Percentiles rank a stretch among this genome's conserved stretches.
Conservation (phyloP, 768 basidiomycete species). For the Panus rudis region DNA sequence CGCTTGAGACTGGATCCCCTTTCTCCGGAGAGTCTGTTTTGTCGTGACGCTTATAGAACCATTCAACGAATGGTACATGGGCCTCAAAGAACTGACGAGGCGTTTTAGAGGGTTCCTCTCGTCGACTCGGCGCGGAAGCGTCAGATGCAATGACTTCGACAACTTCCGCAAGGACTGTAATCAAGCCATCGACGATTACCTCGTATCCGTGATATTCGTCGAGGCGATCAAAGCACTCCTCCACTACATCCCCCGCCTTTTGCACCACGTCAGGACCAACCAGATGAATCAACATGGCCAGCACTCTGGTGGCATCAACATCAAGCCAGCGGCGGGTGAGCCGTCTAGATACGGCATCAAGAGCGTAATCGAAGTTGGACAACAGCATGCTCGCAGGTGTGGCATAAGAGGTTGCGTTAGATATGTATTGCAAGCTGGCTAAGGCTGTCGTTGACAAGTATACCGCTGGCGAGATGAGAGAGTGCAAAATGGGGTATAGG, state of each 20-base stretch:
- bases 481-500: constrained; percentile 83
- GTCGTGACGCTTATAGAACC: constrained; percentile 50
- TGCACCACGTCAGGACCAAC: constrained; percentile 85
- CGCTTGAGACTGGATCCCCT: constrained; percentile 41
- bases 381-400: constrained; percentile 82
- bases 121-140: constrained; percentile 22
- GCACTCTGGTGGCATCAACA: constrained; percentile 81
- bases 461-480: constrained; percentile 64
- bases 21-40: constrained; percentile 10
- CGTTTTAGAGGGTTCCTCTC: constrained; percentile 11
- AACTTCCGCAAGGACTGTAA: constrained; percentile 83
- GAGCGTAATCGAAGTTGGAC: constrained; percentile 94
- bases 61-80: constrained; percentile 44
- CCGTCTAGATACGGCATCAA: constrained; percentile 83
- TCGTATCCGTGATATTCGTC: constrained; percentile 96
- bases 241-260: constrained; percentile 88
- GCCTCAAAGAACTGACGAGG: constrained; percentile 2
- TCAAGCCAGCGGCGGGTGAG: constrained; percentile 79
- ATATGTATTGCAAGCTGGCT: constrained; percentile 62
- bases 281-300: constrained; percentile 77
- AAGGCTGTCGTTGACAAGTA: constrained; percentile 72
- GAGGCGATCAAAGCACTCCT: constrained; percentile 93
- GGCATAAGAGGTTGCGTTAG: constrained; percentile 79
- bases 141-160: constrained; percentile 68
- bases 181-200: constrained; percentile 74